These are phyloP conservation scores for Boehmeria nivea DNA, from an alignment of 306 rosid species.

Conservation along the genomic window DNA sequence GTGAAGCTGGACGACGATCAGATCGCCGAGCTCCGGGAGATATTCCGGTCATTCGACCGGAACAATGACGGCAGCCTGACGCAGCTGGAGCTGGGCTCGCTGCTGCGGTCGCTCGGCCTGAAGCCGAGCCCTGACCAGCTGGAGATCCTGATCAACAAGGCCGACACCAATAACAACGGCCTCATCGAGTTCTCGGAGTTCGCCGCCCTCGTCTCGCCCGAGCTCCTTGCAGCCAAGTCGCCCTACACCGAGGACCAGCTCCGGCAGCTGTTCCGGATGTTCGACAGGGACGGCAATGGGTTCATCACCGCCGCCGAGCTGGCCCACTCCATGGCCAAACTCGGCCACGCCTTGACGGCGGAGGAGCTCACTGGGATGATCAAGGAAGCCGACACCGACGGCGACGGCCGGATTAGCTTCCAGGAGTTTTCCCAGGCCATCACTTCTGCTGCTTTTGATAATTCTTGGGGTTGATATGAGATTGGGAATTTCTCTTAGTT, in stretches of 20 bases:
- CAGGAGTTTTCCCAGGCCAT: conserved; percentile 71
- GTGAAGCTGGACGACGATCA: conserved; percentile 75
- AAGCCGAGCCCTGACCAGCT: conserved; percentile 81
- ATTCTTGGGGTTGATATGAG: conserved; percentile 70
- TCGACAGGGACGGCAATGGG: conserved; percentile 86
- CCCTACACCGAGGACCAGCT: conserved; percentile 83
- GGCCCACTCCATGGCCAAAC: conserved; percentile 89
- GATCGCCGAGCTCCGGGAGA: conserved; percentile 67
- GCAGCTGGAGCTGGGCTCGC: conserved; percentile 75
- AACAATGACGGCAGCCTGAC: conserved; percentile 89
- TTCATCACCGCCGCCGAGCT: conserved; percentile 81
- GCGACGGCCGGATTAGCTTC: conserved; percentile 74
- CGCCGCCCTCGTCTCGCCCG: conserved; percentile 66
- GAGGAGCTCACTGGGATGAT: conserved; percentile 93
- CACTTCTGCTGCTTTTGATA: conserved; percentile 85
- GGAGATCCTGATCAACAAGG: conserved; percentile 59
- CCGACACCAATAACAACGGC: conserved; percentile 77
- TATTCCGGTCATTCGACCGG: conserved; percentile 79
- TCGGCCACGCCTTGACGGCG: conserved; percentile 77
- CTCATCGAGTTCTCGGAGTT: conserved; percentile 79
- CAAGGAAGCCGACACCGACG: conserved; percentile 80
- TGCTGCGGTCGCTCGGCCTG: conserved; percentile 72
- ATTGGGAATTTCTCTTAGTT: background rate
- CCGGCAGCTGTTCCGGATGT: conserved; percentile 53
- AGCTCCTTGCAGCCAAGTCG: conserved; percentile 63